Evolutionary conservation across 2,329 filamentous ascomycete species (phyloP), one percentile per base, ranked within the genome.

Genomic region (Trichoderma aggressivum): DNA sequence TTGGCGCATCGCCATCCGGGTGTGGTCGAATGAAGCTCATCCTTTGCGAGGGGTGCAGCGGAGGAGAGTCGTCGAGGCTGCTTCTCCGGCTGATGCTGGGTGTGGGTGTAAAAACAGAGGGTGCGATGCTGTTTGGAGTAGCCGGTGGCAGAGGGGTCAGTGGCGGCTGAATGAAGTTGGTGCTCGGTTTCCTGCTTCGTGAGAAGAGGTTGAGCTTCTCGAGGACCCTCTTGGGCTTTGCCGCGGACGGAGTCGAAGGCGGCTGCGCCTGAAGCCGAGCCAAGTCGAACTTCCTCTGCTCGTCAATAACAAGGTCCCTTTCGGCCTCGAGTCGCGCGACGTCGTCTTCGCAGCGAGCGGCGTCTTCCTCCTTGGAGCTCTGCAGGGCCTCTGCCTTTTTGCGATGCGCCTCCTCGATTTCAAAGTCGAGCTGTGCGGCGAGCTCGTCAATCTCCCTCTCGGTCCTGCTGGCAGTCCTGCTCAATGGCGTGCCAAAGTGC

Each of bases 1-100:
- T 85, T 1, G 94, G 94, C 26, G 92, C 92, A 83, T 97, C 93
- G 56, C 86, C 90, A 65, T 85, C 84, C 50, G 84, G 83, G 7
- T 84, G 84, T n/a, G 78, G 78, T 72, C 84, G 81, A 70, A 86
- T 85, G 62, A 80, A 80, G 66, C 76, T 78, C 80, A 82, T 82
- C 64, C 75, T 80, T 70, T 75, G 74, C 26, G 74, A 53, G 21
- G 53, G 26, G 24, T 61, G 73, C 28, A 77, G 75, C 21, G 73
- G 72, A n/a, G 74, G 72, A 39, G 76, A 78, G 12, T 80, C 79
- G 59, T 82, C 80, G 55, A 80, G 72, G 73, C 78, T 83, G 65
- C 76, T 80, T 10, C 75, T 73, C 21, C 77, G 77, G 39, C 65
- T 59, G 1, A 59, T 60, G 28, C 66, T 69, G 7, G 66, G 66